Evolutionary conservation across 2,329 filamentous ascomycete genomes (phyloP).

Genomic region (Nectriaceae sp.): DNA sequence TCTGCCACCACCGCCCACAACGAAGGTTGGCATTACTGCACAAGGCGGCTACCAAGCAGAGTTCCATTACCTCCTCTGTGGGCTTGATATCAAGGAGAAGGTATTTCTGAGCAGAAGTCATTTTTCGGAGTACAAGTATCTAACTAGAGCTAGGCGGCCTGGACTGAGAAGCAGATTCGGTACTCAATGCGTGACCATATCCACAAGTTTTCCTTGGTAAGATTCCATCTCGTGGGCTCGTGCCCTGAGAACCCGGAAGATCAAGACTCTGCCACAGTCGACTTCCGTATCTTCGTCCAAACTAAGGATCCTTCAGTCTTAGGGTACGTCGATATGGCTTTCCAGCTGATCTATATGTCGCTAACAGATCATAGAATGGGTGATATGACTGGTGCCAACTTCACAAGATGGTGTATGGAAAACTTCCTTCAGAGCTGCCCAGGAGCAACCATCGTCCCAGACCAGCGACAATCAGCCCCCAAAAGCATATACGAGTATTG

Average conservation of each 20-base stretch:
- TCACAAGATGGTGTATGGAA: slow-evolving; percentile 21
- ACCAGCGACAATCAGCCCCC: slow-evolving; percentile 36
- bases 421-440: slow-evolving; percentile 44
- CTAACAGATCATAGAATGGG: too few relatives aligned
- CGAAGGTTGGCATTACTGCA: slow-evolving; percentile 39
- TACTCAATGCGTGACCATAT: not conserved
- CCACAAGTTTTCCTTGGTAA: slow-evolving; percentile 32
- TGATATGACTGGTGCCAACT: not conserved
- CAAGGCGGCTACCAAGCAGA: slow-evolving; percentile 43
- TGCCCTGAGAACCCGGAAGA: slow-evolving; percentile 36
- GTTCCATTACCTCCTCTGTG: slow-evolving; percentile 41
- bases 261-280: slow-evolving; percentile 47
- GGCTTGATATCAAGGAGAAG: slow-evolving; percentile 42
- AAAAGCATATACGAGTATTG: slow-evolving; percentile 9
- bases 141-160: not conserved
- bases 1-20: slow-evolving; percentile 17
- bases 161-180: not conserved
- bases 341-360: too few relatives aligned
- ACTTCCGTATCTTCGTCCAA: slow-evolving; percentile 46
- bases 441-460: slow-evolving; percentile 40
- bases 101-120: slow-evolving; percentile 19
- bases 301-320: slow-evolving; percentile 28
- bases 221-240: slow-evolving; percentile 37
- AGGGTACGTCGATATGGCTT: not conserved
- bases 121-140: not conserved